Percentiles rank a stretch among this genome's conserved stretches.
Evolutionary conservation across 495 filamentous ascomycete genomes (phyloP).

Genomic region (Aspergillus saccharolyticus): DNA sequence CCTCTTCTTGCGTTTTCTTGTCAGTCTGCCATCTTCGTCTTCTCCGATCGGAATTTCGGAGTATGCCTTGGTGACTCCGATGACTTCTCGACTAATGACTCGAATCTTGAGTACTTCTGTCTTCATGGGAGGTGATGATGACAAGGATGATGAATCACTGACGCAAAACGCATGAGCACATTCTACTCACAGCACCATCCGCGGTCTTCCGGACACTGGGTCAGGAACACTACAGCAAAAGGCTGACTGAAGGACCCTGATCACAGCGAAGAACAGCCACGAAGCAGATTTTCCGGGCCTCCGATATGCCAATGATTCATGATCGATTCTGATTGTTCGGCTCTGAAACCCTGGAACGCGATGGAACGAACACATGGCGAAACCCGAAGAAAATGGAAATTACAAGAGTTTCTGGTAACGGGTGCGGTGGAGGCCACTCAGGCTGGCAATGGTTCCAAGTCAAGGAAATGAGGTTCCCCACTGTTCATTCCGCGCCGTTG

Average conservation of each 20-base stretch:
- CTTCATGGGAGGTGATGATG: not conserved
- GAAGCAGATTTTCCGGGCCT: not conserved
- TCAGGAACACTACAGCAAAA: not conserved
- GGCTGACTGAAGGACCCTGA: not conserved
- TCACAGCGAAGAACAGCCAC: not conserved
- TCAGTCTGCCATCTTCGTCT: not conserved
- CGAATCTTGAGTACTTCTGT: no score
- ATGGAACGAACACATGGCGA: conserved; percentile 10
- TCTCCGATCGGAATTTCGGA: not conserved
- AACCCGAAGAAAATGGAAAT: conserved; percentile 4
- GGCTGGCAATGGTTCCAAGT: conserved; percentile 11
- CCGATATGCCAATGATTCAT: not conserved
- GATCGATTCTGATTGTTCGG: not conserved
- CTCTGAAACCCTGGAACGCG: not conserved
- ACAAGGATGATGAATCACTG: not conserved
- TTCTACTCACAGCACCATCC: no score
- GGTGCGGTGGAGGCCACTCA: no score
- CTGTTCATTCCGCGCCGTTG: conserved; percentile 24
- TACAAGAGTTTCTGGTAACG: conserved; percentile 1
- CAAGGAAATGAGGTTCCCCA: conserved; percentile 21
- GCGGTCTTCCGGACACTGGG: not conserved
- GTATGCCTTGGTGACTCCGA: not conserved
- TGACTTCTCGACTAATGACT: not conserved
- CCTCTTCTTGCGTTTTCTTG: not conserved
- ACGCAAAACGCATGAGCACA: not conserved